Conservation (phyloP, 768 basidiomycete genomes). For the Lentinula boryana region DNA sequence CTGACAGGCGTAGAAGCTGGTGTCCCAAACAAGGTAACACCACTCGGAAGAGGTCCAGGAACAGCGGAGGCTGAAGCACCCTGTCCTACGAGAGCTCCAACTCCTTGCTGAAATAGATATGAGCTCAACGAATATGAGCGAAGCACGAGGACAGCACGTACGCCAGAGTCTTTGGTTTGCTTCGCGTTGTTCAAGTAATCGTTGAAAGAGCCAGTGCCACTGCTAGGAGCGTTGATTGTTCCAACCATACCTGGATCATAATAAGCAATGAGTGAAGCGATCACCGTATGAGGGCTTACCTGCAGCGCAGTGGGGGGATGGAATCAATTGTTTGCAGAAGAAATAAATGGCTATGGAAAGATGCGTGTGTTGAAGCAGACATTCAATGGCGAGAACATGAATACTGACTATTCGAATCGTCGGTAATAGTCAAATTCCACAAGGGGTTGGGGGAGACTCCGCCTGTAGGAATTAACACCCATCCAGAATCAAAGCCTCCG, state of each 20-base stretch:
- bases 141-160: conserved; percentile 16
- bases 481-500: conserved; percentile 54
- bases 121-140: background rate
- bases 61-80: conserved; percentile 42
- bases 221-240: conserved; percentile 44
- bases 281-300: background rate
- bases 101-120: conserved; percentile 26
- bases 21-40: conserved; percentile 21
- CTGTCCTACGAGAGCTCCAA: conserved; percentile 34
- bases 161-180: conserved; percentile 21
- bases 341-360: conserved; percentile 42
- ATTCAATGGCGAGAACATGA: too few species aligned
- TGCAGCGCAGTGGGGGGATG: conserved; percentile 33
- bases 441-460: conserved; percentile 23
- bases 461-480: conserved; percentile 30
- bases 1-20: conserved; percentile 10
- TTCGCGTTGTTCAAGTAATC: conserved; percentile 29
- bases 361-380: conserved; percentile 13
- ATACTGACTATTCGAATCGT: conserved; percentile 37
- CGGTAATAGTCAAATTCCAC: conserved; percentile 47
- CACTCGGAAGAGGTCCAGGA: conserved; percentile 32
- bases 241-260: conserved; percentile 38
- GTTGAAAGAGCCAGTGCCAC: conserved; percentile 34
- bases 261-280: background rate
- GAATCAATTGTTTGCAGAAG: conserved; percentile 46